Percentiles rank a stretch among this genome's conserved stretches.
Evolutionary conservation across 2,329 filamentous ascomycete genomes (phyloP).

Genomic region (Lachnellula occidentalis): DNA sequence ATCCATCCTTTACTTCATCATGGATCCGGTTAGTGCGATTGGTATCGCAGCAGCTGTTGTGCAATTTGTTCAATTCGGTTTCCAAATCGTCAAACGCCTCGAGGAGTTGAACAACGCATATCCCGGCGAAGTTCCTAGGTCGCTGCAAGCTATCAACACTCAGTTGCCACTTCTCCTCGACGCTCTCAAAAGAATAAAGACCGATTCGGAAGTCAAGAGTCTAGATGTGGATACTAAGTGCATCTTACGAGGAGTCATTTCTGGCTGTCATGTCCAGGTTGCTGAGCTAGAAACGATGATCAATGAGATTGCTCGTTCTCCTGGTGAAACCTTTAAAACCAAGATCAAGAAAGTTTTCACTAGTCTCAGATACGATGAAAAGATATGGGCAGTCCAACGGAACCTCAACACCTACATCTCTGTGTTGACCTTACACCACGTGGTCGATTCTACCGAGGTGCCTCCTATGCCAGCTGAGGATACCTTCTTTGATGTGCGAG

Average conservation of each 20-base stretch:
- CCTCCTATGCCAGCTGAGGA: slow-evolving; percentile 5
- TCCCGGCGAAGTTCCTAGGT: slow-evolving; percentile 9
- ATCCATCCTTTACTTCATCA: background rate
- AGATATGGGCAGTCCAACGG: slow-evolving; percentile 15
- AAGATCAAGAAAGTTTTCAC: slow-evolving; percentile 18
- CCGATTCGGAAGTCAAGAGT: slow-evolving; percentile 4
- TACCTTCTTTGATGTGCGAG: slow-evolving; percentile 15
- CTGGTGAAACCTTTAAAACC: slow-evolving; percentile 11
- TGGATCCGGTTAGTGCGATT: slow-evolving; percentile 17
- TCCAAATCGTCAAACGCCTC: slow-evolving; percentile 9
- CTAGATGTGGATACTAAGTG: slow-evolving; percentile 19
- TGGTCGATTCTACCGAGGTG: slow-evolving; percentile 12
- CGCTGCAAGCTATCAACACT: slow-evolving; percentile 8
- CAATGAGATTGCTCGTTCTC: slow-evolving; percentile 7
- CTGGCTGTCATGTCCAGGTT: slow-evolving; percentile 10
- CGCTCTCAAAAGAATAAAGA: slow-evolving; percentile 9
- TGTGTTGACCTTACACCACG: slow-evolving; percentile 19
- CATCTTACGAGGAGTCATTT: slow-evolving; percentile 14
- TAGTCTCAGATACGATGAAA: slow-evolving; percentile 18
- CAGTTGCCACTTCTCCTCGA: slow-evolving; percentile 14
- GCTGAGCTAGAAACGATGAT: slow-evolving; percentile 12
- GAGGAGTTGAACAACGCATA: slow-evolving; percentile 8
- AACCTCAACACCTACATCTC: slow-evolving; percentile 20
- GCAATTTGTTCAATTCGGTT: slow-evolving; percentile 16
- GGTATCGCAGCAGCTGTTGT: slow-evolving; percentile 13